Conservation (phyloP, 306 rosid species). For the Castanospermum australe region DNA sequence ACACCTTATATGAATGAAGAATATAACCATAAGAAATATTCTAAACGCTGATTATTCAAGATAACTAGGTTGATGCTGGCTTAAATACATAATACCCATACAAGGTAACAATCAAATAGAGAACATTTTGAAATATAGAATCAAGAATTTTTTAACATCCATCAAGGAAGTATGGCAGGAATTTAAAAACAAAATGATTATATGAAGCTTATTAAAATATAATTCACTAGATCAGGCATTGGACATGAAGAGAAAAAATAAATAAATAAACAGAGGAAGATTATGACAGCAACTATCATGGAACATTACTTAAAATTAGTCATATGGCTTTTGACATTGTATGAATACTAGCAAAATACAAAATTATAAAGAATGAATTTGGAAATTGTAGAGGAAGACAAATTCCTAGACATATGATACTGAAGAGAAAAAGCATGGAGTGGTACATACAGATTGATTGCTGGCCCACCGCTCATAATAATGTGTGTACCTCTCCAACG, state of each 20-base stretch:
- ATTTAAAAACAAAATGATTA: background rate
- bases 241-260: background rate
- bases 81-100: background rate
- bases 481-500: constrained; percentile 97
- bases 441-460: constrained; percentile 77
- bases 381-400: background rate
- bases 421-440: constrained; percentile 11
- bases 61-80: background rate
- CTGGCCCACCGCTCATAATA: constrained; percentile 99
- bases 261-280: background rate
- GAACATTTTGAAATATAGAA: background rate
- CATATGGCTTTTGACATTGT: background rate
- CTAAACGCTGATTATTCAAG: background rate
- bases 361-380: background rate
- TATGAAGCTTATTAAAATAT: background rate
- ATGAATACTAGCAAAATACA: constrained; percentile 13
- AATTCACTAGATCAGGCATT: background rate
- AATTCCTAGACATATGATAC: background rate
- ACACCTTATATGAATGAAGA: background rate
- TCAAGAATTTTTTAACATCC: background rate
- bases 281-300: background rate
- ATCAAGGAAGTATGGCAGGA: background rate
- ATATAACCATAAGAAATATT: background rate
- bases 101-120: background rate
- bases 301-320: background rate